Conservation (phyloP, 495 filamentous ascomycete genomes). For the Xylaria palmicola region DNA sequence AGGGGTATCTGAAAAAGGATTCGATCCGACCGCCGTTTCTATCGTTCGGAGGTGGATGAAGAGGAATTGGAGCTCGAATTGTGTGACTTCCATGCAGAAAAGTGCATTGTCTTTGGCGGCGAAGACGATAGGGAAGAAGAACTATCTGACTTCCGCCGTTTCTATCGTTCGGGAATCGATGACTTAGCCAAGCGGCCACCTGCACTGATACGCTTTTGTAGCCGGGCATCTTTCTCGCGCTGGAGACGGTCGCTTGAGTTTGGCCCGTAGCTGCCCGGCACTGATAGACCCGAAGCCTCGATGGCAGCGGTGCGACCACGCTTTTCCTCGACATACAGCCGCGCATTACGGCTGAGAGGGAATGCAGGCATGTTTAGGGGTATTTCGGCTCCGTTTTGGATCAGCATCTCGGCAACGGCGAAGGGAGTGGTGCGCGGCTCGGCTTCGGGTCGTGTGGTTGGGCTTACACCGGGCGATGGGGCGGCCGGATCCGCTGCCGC, state of each 20-base stretch:
- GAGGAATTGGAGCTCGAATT: conserved; percentile 27
- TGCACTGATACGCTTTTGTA: conserved; percentile 64
- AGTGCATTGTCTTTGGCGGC: conserved; percentile 20
- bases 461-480: conserved; percentile 48
- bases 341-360: conserved; percentile 71
- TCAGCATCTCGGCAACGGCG: conserved; percentile 84
- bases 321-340: conserved; percentile 83
- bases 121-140: conserved; percentile 29
- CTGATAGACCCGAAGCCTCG: conserved; percentile 32
- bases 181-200: conserved; percentile 59
- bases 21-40: conserved; percentile 37
- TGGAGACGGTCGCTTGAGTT: conserved; percentile 41
- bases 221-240: conserved; percentile 51
- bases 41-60: conserved; percentile 33
- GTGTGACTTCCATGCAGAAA: conserved; percentile 28
- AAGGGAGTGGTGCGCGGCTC: conserved; percentile 56
- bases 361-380: conserved; percentile 70
- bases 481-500: conserved; percentile 90
- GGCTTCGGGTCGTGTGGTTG: conserved; percentile 26
- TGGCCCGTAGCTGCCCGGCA: conserved; percentile 21
- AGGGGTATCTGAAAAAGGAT: conserved; percentile 30
- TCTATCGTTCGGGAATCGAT: conserved; percentile 56
- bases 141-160: conserved; percentile 31
- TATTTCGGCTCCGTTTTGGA: conserved; percentile 93
- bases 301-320: conserved; percentile 49